Base-by-base conservation (phyloP, 2,329 filamentous ascomycete genomes). In the Sphaerulina vaccinii region DNA sequence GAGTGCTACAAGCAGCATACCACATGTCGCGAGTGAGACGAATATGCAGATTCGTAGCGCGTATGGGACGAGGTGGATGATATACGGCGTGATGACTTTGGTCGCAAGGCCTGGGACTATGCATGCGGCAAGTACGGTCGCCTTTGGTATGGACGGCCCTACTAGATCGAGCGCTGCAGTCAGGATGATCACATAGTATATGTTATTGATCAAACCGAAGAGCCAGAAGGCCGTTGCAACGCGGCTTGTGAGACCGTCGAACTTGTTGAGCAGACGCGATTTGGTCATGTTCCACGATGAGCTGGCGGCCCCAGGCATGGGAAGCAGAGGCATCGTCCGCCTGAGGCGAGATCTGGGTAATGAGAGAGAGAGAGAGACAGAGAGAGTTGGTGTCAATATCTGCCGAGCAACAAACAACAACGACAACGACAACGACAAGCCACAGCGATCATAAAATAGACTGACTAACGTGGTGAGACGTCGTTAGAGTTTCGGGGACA, bases 181-280 rank as follows among this genome's bases (percentile, higher is more conserved):
- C 65, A 99, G 86, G 68, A 97, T 93, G 70, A 97, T 88, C 50
- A 97, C 92, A 72, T 96, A 97, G 73, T 96, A 87, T 62, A 97
- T 89, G 74, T 97, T 97, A 73, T 99, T 97, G 69, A 97, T 93
- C 15, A 93, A 75, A 96, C 92, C 92, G 66, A 97, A 95, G 2
- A 96, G 78, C 91, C 91, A 97, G 66, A 97, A 97, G 22, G 92
- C 88, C 44, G 84, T 67, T 50, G 89, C 79, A 13, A 96, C 88
- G 44, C 85, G 77, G 1, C 80, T 78, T 64, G 95, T 84, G 41
- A 84, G 80, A 52, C 85, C 85, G 23, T 79, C 78, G 51, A 93
- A 83, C 39, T 87, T 63, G 16, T 78, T 74, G 43, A 73, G 75
- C 21, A 93, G 65, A 29, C 88, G 83, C 21, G 85, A 82, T 52